These are phyloP conservation scores for Fusarium sp. DNA, from an alignment of 2,329 filamentous ascomycete genomes.

Conservation along the genomic window DNA sequence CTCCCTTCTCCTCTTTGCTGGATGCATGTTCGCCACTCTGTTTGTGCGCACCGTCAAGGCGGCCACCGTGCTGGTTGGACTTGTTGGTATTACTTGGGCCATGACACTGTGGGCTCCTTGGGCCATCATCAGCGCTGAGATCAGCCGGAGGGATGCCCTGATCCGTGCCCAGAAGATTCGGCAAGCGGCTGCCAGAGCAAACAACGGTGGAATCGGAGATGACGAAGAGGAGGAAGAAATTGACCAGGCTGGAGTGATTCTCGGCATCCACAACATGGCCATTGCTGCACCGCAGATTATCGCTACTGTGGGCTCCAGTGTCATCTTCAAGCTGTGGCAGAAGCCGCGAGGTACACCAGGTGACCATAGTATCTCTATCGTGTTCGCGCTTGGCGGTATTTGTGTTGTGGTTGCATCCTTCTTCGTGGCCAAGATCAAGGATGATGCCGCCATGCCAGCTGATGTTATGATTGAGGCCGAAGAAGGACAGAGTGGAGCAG, in stretches of 20 bases:
- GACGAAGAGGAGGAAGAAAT: slow-evolving; percentile 62
- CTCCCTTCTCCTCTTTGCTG: slow-evolving; percentile 84
- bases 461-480: slow-evolving; percentile 57
- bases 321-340: slow-evolving; percentile 87
- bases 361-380: slow-evolving; percentile 88
- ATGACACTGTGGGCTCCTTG: slow-evolving; percentile 95
- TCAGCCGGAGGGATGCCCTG: slow-evolving; percentile 79
- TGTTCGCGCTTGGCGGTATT: slow-evolving; percentile 84
- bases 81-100: slow-evolving; percentile 92
- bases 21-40: slow-evolving; percentile 85
- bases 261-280: slow-evolving; percentile 96
- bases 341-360: slow-evolving; percentile 87
- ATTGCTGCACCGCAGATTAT: slow-evolving; percentile 92
- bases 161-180: slow-evolving; percentile 55
- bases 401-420: slow-evolving; percentile 82
- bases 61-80: slow-evolving; percentile 80
- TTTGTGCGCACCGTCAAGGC: slow-evolving; percentile 76
- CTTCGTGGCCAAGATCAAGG: slow-evolving; percentile 74
- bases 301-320: slow-evolving; percentile 83
- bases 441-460: slow-evolving; percentile 60
- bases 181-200: slow-evolving; percentile 24
- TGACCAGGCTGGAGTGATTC: slow-evolving; percentile 87
- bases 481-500: slow-evolving; percentile 56
- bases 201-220: slow-evolving; percentile 28
- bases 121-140: slow-evolving; percentile 93